These are phyloP conservation scores for Xanthoparmelia taractica DNA, from an alignment of 495 filamentous ascomycete species.

Conservation along the genomic window DNA sequence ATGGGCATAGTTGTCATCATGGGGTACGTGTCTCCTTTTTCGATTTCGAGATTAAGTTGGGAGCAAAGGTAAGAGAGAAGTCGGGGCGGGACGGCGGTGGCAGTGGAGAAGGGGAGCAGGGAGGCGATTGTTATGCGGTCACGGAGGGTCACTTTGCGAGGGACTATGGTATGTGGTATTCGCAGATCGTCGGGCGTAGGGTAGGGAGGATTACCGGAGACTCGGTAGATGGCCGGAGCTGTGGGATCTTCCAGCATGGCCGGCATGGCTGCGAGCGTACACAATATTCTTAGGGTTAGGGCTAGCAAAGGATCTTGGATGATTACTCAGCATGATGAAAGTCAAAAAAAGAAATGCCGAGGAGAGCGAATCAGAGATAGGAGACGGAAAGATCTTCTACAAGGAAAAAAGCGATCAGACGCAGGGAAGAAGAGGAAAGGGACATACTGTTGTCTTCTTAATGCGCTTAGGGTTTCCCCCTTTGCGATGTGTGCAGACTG, in stretches of 20 bases:
- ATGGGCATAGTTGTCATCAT: conserved; percentile 74
- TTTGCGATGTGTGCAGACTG: conserved; percentile 13
- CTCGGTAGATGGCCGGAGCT: conserved; percentile 41
- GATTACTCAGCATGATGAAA: conserved; percentile 14
- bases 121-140: conserved; percentile 88
- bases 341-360: background rate
- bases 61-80: conserved; percentile 74
- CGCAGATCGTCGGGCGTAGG: conserved; percentile 50
- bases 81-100: conserved; percentile 62
- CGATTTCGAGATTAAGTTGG: conserved; percentile 89
- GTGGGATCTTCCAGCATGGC: conserved; percentile 78
- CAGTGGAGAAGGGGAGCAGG: conserved; percentile 75
- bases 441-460: background rate
- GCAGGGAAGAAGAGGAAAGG: background rate
- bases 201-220: conserved; percentile 54
- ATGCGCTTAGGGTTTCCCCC: conserved; percentile 4
- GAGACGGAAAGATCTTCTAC: background rate
- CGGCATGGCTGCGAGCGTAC: conserved; percentile 53
- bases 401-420: background rate
- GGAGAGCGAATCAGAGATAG: background rate
- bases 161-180: conserved; percentile 60
- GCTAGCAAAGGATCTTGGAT: background rate
- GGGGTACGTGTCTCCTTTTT: conserved; percentile 93
- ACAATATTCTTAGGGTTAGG: conserved; percentile 5
- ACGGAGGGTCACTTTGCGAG: conserved; percentile 79